Evolutionary conservation across 768 basidiomycete genomes (phyloP).

Genomic region (Kwoniella newhampshirensis): DNA sequence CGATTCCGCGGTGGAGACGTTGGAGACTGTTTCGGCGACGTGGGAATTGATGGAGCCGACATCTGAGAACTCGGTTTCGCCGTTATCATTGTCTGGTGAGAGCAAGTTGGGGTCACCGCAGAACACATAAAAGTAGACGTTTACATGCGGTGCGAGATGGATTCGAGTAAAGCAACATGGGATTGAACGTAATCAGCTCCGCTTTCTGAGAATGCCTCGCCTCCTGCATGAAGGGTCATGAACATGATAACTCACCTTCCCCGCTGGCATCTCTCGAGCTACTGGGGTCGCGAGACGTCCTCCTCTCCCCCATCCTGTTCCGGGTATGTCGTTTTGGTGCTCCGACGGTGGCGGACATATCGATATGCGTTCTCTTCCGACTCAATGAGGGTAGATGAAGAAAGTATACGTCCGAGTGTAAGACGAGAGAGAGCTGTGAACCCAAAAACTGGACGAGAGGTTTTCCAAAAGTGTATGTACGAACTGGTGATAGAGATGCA

Average conservation of each 20-base stretch:
- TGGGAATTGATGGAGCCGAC: conserved; percentile 40
- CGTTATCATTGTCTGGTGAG: conserved; percentile 16
- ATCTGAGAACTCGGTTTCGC: conserved; percentile 37
- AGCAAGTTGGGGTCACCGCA: too few relatives aligned
- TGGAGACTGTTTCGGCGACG: conserved; percentile 18
- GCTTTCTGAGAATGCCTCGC: too few relatives aligned
- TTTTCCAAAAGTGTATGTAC: too few relatives aligned
- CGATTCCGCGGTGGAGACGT: conserved; percentile 20
- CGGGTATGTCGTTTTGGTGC: conserved; percentile 27
- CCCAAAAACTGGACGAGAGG: too few relatives aligned
- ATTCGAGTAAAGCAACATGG: too few relatives aligned
- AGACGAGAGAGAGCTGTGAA: background rate
- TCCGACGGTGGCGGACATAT: conserved; percentile 17
- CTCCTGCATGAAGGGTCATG: too few relatives aligned
- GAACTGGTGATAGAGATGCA: too few relatives aligned
- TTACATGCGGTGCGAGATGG: background rate
- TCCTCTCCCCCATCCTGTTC: conserved; percentile 32
- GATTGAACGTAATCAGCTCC: too few relatives aligned
- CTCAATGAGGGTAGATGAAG: background rate
- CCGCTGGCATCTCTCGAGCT: conserved; percentile 53
- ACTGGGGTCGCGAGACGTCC: conserved; percentile 29
- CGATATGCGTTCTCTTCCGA: background rate
- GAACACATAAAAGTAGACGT: background rate
- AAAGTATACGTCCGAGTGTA: background rate
- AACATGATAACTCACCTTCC: conserved; percentile 47